Evolutionary conservation across 2,329 filamentous ascomycete genomes (phyloP), one percentile per base, ranked within the genome.

Genomic region (Fusarium sp.): DNA sequence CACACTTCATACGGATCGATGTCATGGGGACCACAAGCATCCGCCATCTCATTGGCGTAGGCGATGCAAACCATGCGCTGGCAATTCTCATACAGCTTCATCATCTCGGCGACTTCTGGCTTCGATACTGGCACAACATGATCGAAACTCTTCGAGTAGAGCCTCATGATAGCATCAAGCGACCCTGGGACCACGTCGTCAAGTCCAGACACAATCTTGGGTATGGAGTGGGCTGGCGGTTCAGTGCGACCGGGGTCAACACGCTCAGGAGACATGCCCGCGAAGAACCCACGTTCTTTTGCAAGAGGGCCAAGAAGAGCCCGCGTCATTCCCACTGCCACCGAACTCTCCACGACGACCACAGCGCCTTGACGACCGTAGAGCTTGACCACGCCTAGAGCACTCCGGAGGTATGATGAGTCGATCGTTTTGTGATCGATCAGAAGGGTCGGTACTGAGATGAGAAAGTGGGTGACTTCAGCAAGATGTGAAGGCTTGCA

Each of bases 81-180:
- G 75, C 88, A 90, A 75, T 89, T 90, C 68, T 89, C 87, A 74
- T 88, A 90, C 18, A 90, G 80, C 79, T 90, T 90, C 70, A 84
- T 87, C 86, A 89, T 89, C 78, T 89, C 88, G 4, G 88, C 88
- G 3, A 88, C 87, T 73, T 90, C 88, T 4, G 87, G 87, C 36
- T 79, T 80, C 17, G 85, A 86, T 36, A 89, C 87, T 0, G 84
- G 82, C 12, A 89, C 81, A 11, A 89, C 80, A 0, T 79, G 77
- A 56, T 87, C 81, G 69, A 88, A 89, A 4, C 84, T 85, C n/a
- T 78, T 75, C 6, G 80, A 80, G 76, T 89, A 89, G 8, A 89
- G 77, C 12, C 78, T 73, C 12, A 77, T 67, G 60, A 89, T 88
- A 39, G 82, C 79, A 14, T 82, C 75, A 5, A 87, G 79, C 0